Percentiles rank a stretch among this genome's conserved stretches.
Conservation (phyloP, 306 rosid genomes). For the Ochetophila trinervis region DNA sequence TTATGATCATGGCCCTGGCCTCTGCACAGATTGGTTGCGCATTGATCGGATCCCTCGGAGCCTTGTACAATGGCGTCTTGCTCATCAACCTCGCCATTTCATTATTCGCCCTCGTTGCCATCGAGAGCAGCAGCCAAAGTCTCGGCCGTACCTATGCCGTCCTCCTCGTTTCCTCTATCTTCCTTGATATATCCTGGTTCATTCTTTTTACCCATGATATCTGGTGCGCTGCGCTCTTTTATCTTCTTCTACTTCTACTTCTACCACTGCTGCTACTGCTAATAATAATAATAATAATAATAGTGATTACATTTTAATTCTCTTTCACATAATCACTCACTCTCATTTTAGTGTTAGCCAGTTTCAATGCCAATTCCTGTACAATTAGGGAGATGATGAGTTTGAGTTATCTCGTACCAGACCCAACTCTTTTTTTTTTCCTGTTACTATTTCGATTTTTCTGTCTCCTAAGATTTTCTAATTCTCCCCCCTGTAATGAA, state of each 20-base stretch:
- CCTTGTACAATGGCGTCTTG: slow-evolving; percentile 78
- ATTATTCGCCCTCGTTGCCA: slow-evolving; percentile 90
- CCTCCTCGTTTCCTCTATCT: slow-evolving; percentile 67
- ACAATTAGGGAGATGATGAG: too few relatives aligned
- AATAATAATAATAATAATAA: too few relatives aligned
- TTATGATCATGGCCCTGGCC: background rate
- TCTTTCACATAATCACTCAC: too few relatives aligned
- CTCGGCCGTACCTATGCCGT: slow-evolving; percentile 95
- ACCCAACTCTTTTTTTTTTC: too few relatives aligned
- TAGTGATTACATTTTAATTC: too few relatives aligned
- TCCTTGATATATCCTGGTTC: slow-evolving; percentile 82
- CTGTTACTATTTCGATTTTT: too few relatives aligned
- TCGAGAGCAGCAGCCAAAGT: slow-evolving; percentile 93
- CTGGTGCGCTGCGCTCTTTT: slow-evolving; percentile 50
- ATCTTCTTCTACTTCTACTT: background rate
- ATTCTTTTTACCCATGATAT: slow-evolving; percentile 66
- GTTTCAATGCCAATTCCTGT: too few relatives aligned
- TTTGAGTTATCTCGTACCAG: too few relatives aligned
- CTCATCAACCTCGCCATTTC: slow-evolving; percentile 71
- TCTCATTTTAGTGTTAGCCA: too few relatives aligned
- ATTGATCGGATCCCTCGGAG: slow-evolving; percentile 87
- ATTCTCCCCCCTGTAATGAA: too few relatives aligned
- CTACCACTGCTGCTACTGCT: background rate
- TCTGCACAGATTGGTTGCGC: slow-evolving; percentile 73
- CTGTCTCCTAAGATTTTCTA: too few relatives aligned